Conservation (phyloP, 2,329 filamentous ascomycete genomes). For the Arthrobotrys pseudoclavata region DNA sequence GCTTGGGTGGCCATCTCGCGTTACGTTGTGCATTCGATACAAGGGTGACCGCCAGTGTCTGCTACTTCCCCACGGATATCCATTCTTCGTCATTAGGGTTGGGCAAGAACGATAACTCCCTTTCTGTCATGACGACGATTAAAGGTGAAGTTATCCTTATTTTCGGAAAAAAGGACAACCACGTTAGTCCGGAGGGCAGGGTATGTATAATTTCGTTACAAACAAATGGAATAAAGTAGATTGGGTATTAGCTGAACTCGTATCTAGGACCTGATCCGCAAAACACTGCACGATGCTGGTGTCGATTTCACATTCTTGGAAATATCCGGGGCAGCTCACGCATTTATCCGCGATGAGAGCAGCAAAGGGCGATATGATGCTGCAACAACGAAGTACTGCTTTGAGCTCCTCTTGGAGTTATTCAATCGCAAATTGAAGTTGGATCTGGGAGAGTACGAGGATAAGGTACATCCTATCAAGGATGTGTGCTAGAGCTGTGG, state of each 20-base stretch:
- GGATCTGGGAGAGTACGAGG: slow-evolving; percentile 79
- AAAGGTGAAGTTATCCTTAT: slow-evolving; percentile 87
- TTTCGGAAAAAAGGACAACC: slow-evolving; percentile 90
- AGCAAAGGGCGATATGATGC: slow-evolving; percentile 96
- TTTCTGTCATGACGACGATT: slow-evolving; percentile 75
- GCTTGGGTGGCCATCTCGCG: slow-evolving; percentile 88
- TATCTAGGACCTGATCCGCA: slow-evolving; percentile 44
- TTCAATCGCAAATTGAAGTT: slow-evolving; percentile 83
- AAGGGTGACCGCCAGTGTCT: slow-evolving; percentile 80
- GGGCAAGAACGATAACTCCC: slow-evolving; percentile 74
- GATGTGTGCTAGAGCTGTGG: slow-evolving; percentile 74
- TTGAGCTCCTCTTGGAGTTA: slow-evolving; percentile 88
- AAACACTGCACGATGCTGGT: slow-evolving; percentile 28
- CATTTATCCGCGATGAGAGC: slow-evolving; percentile 92
- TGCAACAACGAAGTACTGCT: slow-evolving; percentile 86
- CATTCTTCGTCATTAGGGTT: slow-evolving; percentile 83
- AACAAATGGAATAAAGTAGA: slow-evolving; percentile 71
- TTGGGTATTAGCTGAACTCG: slow-evolving; percentile 66
- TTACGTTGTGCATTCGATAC: slow-evolving; percentile 75
- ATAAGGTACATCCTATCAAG: slow-evolving; percentile 74
- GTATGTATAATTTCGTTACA: slow-evolving; percentile 77
- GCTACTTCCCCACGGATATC: slow-evolving; percentile 94
- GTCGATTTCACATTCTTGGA: slow-evolving; percentile 57
- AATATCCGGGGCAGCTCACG: slow-evolving; percentile 70
- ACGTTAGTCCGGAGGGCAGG: slow-evolving; percentile 84